Evolutionary conservation across 2,329 filamentous ascomycete genomes (phyloP).

Genomic region (Aureobasidium lini): DNA sequence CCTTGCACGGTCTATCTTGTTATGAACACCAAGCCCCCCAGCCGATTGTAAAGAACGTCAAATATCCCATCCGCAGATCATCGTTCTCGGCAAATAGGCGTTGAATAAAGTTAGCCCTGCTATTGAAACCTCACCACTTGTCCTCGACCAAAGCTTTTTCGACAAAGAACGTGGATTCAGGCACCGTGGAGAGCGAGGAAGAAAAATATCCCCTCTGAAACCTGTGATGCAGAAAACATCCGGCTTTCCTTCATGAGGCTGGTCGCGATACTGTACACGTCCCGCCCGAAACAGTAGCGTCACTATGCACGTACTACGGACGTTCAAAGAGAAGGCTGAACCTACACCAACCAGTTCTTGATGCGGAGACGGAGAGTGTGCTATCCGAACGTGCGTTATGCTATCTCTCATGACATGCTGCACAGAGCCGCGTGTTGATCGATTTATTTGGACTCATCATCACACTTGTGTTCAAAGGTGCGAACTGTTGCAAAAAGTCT

Average conservation of each 20-base stretch:
- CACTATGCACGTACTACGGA: not conserved
- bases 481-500: not conserved
- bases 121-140: not conserved
- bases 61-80: constrained; percentile 5
- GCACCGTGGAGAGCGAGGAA: not conserved
- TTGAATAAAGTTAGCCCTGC: not conserved
- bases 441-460: too few relatives aligned
- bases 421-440: not conserved
- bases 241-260: not conserved
- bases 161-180: not conserved
- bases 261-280: not conserved
- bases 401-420: not conserved
- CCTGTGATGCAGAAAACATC: not conserved
- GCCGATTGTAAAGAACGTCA: constrained; percentile 2
- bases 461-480: not conserved
- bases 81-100: not conserved
- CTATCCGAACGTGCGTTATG: not conserved
- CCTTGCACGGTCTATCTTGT: constrained; percentile 1
- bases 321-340: not conserved
- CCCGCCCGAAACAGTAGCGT: constrained; percentile 5
- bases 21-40: not conserved
- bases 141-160: not conserved
- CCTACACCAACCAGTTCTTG: not conserved
- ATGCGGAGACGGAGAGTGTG: not conserved
- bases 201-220: not conserved